Conservation (phyloP, 495 filamentous ascomycete genomes). For the Tuber aestivum region DNA sequence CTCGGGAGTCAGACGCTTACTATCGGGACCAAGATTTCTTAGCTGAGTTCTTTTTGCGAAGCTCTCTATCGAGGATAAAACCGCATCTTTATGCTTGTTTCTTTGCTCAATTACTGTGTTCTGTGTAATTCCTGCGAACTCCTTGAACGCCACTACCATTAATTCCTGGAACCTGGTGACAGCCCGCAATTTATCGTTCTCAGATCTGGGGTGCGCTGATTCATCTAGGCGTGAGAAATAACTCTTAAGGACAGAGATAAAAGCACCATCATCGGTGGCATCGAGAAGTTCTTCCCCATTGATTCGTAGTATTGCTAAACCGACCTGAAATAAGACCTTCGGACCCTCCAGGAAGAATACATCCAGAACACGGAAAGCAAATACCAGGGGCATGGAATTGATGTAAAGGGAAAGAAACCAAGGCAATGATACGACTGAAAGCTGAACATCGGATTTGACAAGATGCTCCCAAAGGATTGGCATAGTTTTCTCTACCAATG, state of each 20-base stretch:
- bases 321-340: conserved; percentile 94
- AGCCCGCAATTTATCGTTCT: conserved; percentile 84
- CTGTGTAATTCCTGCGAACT: conserved; percentile 92
- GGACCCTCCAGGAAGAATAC: conserved; percentile 98
- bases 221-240: conserved; percentile 93
- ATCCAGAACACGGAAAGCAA: conserved; percentile 91
- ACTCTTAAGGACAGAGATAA: conserved; percentile 89
- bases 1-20: conserved; percentile 75
- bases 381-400: conserved; percentile 97
- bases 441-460: conserved; percentile 86
- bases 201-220: conserved; percentile 88
- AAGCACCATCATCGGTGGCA: conserved; percentile 88
- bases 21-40: conserved; percentile 89
- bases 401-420: conserved; percentile 99
- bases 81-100: conserved; percentile 82
- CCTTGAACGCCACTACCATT: conserved; percentile 97
- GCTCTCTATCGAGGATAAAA: conserved; percentile 88
- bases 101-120: conserved; percentile 82
- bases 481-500: conserved; percentile 96
- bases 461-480: conserved; percentile 97
- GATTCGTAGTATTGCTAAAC: conserved; percentile 89
- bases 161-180: conserved; percentile 95
- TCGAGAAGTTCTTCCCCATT: conserved; percentile 97
- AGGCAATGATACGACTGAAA: conserved; percentile 95
- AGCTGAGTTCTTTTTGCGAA: conserved; percentile 97